Evolutionary conservation across 768 basidiomycete genomes (phyloP).

Genomic region (Xerocomellus dryophilus): DNA sequence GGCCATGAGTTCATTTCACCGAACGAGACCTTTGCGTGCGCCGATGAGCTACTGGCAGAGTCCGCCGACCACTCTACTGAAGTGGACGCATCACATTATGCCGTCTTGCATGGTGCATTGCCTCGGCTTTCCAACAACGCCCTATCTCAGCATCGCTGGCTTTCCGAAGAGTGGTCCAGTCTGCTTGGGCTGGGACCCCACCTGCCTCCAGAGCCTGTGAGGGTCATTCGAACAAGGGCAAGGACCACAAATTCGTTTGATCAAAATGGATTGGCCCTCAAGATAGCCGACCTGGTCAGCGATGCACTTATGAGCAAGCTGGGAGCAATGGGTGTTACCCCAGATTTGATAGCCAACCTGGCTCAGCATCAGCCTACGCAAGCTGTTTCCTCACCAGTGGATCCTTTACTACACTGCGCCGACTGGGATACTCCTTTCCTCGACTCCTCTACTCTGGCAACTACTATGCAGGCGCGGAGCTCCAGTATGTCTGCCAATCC

Average conservation of each 20-base stretch:
- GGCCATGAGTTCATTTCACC: conserved; percentile 2
- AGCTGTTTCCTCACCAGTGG: background rate
- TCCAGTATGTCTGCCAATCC: background rate
- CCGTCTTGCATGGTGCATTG: background rate
- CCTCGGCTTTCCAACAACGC: conserved; percentile 1
- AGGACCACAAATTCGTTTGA: background rate
- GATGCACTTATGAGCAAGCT: background rate
- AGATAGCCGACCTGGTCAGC: background rate
- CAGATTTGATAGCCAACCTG: background rate
- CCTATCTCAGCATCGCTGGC: background rate
- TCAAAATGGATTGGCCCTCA: background rate
- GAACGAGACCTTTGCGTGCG: background rate
- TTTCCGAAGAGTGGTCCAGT: background rate
- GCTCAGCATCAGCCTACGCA: no score
- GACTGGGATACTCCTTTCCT: no score
- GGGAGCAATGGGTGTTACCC: background rate
- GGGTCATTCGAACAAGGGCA: background rate
- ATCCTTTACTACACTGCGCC: no score
- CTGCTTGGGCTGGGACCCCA: conserved; percentile 4
- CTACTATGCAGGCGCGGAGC: no score
- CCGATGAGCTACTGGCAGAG: background rate
- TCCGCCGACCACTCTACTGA: background rate
- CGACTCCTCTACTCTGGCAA: no score
- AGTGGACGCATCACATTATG: background rate
- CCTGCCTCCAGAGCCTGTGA: background rate